A percentile compares a stretch with the other conserved stretches of the same genome.
Conservation (phyloP, 2,329 filamentous ascomycete genomes). For the Tolypocladium paradoxum region DNA sequence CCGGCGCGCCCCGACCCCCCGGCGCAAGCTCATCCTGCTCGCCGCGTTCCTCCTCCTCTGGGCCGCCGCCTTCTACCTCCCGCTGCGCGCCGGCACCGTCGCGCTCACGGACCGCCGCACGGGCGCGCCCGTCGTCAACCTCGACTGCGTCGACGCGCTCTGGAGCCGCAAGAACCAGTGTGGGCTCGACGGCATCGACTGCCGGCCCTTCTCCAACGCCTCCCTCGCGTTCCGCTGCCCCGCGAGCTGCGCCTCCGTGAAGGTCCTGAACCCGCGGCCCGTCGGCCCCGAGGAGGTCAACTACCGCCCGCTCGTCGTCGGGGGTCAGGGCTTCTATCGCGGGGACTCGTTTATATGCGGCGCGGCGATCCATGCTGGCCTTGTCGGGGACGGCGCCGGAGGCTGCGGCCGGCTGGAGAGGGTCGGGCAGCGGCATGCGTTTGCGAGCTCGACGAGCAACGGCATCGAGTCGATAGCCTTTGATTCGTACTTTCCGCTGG, state of each 20-base stretch:
- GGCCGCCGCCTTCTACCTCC: constrained; percentile 57
- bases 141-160: constrained; percentile 58
- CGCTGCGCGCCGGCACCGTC: constrained; percentile 52
- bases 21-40: constrained; percentile 27
- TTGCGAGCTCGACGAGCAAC: constrained; percentile 52
- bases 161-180: constrained; percentile 64
- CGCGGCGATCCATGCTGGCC: constrained; percentile 75
- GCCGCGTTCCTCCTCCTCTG: constrained; percentile 52
- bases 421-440: constrained; percentile 56
- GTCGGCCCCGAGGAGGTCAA: constrained; percentile 59
- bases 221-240: constrained; percentile 67
- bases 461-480: constrained; percentile 71
- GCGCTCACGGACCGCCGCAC: constrained; percentile 54
- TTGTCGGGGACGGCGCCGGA: constrained; percentile 59
- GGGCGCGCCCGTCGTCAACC: constrained; percentile 48
- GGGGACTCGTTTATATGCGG: constrained; percentile 84
- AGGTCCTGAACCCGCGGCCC: constrained; percentile 60
- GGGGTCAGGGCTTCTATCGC: constrained; percentile 61
- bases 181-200: constrained; percentile 65
- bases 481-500: constrained; percentile 79
- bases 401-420: constrained; percentile 75
- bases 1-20: background rate
- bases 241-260: constrained; percentile 55
- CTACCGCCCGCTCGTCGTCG: constrained; percentile 55
- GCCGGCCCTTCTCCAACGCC: constrained; percentile 61